Base-by-base conservation (phyloP, 345 rosid species). In the Aquilaria yunnanensis region DNA sequence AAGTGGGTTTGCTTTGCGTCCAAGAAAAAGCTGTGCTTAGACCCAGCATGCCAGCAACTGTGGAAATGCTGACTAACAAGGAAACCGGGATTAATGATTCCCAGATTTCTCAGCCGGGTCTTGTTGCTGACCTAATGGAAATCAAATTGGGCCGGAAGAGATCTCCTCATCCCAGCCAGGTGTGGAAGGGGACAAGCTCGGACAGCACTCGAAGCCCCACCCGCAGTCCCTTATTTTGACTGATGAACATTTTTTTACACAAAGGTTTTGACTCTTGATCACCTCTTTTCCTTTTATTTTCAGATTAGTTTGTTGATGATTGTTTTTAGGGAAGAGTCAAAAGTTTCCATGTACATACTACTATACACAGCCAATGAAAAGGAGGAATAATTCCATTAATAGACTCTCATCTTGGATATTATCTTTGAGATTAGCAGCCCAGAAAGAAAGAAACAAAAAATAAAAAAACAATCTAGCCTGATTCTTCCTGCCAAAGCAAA, bases 1-100 rank as follows among this genome's bases (percentile, higher is more conserved):
- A 69, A 72, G 81, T 86, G 10, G 76, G 89, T 5, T 71, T 83
- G 11, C 75, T 83, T 16, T 86, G 89, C 23, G 84, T 81, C 16
- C 89, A 86, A 68, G 87, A 86, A 76, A 75, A 56, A 11, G 81
- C 77, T 47, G 74, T 47, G 69, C 68, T 49, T 51, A 75, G 84
- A 16, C 87, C 89, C 2, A 47, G 58, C 50, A 83, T 86, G 85
- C 77, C 92, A 1, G 29, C 29, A 2, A 81, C 65, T 2, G 61
- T 70, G 6, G 73, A 73, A 64, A 76, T 78, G 76, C 47, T 83
- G 75, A 67, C 58, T 4, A 67, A 69, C 49, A 37, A 37, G 5
- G 77, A 76, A 51, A 56, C 51, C 3, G 67, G 71, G 43, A 16
- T 73, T 3, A 64, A 32, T 43, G 63, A 57, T 33, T 47, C 53